A percentile compares a stretch with the other conserved stretches of the same genome.
Evolutionary conservation across 1,139 yeast genomes (phyloP).

Genomic region (Blastobotrys petasosporus): DNA sequence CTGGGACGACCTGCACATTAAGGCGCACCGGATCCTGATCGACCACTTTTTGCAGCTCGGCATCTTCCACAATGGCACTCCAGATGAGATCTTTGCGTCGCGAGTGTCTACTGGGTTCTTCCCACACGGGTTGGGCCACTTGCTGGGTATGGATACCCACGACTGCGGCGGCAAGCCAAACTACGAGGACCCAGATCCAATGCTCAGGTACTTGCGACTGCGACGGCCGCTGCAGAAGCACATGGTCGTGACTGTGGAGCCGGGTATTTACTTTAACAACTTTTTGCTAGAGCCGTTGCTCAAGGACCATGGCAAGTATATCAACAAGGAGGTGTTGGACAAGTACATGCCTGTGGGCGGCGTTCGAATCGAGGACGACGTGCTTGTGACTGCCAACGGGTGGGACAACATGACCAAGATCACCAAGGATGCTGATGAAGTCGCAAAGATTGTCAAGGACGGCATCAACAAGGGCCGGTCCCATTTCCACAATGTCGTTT

Average conservation of each 20-base stretch:
- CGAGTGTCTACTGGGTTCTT: conserved; percentile 72
- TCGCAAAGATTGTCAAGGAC: conserved; percentile 63
- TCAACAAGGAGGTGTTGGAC: conserved; percentile 59
- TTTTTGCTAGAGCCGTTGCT: conserved; percentile 64
- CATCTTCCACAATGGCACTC: conserved; percentile 60
- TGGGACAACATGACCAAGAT: conserved; percentile 74
- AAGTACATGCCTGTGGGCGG: conserved; percentile 89
- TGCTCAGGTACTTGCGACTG: conserved; percentile 69
- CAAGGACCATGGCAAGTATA: conserved; percentile 54
- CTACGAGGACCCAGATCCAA: conserved; percentile 73
- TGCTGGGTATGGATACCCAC: conserved; percentile 92
- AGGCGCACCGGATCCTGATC: conserved; percentile 73
- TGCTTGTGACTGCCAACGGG: conserved; percentile 70
- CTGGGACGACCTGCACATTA: conserved; percentile 82
- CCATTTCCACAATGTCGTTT: conserved; percentile 55
- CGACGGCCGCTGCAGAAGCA: conserved; percentile 66
- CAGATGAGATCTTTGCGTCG: conserved; percentile 62
- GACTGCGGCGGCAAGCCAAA: conserved; percentile 89
- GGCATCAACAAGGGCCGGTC: conserved; percentile 61
- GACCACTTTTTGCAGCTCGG: conserved; percentile 68
- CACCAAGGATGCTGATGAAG: conserved; percentile 79
- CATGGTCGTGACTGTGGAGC: conserved; percentile 93
- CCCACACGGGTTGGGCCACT: conserved; percentile 95
- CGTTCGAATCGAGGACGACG: conserved; percentile 92
- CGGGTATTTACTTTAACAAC: conserved; percentile 88